Evolutionary conservation across 768 basidiomycete genomes (phyloP).

Genomic region (Bullera alba): DNA sequence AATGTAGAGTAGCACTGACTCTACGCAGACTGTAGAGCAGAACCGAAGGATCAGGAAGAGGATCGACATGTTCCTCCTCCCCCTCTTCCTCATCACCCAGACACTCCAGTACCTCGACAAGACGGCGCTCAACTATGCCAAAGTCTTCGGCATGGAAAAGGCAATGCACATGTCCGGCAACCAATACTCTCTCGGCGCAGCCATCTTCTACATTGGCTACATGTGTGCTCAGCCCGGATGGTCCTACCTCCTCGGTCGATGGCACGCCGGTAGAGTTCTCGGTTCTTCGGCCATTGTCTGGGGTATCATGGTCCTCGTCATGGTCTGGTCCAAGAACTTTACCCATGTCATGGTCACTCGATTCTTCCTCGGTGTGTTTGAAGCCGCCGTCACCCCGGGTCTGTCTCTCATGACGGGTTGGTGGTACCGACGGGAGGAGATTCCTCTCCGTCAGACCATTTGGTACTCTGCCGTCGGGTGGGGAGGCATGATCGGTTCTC

Average conservation of each 20-base stretch:
- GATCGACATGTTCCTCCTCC: slow-evolving; percentile 44
- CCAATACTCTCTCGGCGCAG: slow-evolving; percentile 31
- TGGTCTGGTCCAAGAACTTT: slow-evolving; percentile 39
- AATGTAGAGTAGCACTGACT: too few relatives aligned
- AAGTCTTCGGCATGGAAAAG: slow-evolving; percentile 44
- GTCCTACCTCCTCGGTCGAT: slow-evolving; percentile 41
- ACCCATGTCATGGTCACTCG: slow-evolving; percentile 41
- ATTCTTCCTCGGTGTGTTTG: slow-evolving; percentile 45
- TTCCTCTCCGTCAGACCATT: slow-evolving; percentile 43
- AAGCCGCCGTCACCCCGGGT: slow-evolving; percentile 45
- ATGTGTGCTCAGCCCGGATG: slow-evolving; percentile 37
- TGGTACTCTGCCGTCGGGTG: slow-evolving; percentile 45
- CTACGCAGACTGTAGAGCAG: slow-evolving; percentile 38
- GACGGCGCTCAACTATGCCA: slow-evolving; percentile 42
- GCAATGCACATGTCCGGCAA: slow-evolving; percentile 37
- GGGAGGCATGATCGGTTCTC: slow-evolving; percentile 45
- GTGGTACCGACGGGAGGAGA: slow-evolving; percentile 40
- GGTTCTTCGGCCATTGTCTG: slow-evolving; percentile 43
- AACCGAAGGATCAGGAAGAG: slow-evolving; percentile 31
- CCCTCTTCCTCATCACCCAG: slow-evolving; percentile 43
- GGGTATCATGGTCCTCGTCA: slow-evolving; percentile 42
- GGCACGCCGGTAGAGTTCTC: slow-evolving; percentile 41
- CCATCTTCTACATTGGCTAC: slow-evolving; percentile 38
- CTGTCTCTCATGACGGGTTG: slow-evolving; percentile 43
- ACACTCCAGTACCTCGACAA: slow-evolving; percentile 40